These are phyloP conservation scores for Fusarium circinatum DNA, from an alignment of 2,329 filamentous ascomycete species.

Conservation along the genomic window DNA sequence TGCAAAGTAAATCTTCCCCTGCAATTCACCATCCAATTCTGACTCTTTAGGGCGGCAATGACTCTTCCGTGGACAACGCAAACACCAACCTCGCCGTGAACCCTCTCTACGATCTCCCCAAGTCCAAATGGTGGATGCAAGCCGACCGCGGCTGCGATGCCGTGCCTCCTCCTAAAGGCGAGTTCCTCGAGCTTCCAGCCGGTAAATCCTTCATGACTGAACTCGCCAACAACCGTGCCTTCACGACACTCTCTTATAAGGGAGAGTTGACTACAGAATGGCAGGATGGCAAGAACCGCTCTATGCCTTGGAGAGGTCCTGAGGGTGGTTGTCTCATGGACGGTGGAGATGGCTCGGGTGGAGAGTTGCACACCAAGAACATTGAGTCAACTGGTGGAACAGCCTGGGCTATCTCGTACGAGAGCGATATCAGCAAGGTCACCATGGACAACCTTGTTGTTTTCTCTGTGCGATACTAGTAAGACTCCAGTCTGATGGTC, in stretches of 20 bases:
- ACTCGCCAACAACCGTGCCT: constrained; percentile 60
- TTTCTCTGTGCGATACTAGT: constrained; percentile 58
- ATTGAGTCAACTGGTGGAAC: constrained; percentile 56
- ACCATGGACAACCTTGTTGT: constrained; percentile 63
- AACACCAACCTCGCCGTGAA: constrained; percentile 59
- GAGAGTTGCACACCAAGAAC: constrained; percentile 59
- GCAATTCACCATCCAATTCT: background rate
- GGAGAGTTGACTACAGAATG: constrained; percentile 53
- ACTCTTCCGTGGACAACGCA: constrained; percentile 47
- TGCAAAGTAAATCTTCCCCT: constrained; percentile 31
- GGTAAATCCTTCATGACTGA: constrained; percentile 60
- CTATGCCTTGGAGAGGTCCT: constrained; percentile 57
- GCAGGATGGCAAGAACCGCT: constrained; percentile 59
- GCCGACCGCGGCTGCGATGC: constrained; percentile 58
- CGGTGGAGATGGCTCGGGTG: constrained; percentile 51
- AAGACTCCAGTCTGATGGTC: constrained; percentile 20
- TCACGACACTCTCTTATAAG: constrained; percentile 58
- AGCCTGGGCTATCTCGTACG: constrained; percentile 62
- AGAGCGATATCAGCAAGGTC: constrained; percentile 57
- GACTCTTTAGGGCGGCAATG: constrained; percentile 43
- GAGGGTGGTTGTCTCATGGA: constrained; percentile 42
- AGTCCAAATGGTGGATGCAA: constrained; percentile 63
- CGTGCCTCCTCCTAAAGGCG: constrained; percentile 47
- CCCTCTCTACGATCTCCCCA: constrained; percentile 57
- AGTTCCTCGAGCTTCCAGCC: constrained; percentile 57